These are phyloP conservation scores for Jamesozyma hellenica DNA, from an alignment of 805 yeast genomes.

Conservation along the genomic window DNA sequence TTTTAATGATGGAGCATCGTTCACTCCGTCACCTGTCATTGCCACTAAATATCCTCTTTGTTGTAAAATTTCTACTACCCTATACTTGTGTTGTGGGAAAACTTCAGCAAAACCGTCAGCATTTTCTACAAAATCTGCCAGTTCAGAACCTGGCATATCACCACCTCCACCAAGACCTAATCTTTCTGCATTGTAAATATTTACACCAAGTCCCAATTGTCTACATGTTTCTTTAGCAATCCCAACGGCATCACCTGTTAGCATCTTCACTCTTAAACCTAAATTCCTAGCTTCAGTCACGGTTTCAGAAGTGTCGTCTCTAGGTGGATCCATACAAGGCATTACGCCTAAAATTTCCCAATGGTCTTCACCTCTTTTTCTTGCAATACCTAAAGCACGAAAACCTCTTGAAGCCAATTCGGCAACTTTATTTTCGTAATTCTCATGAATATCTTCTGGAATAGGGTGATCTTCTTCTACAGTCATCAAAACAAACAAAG, in stretches of 20 bases:
- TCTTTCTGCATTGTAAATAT: conserved; percentile 93
- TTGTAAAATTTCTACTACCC: conserved; percentile 90
- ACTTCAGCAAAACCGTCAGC: conserved; percentile 98
- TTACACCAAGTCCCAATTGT: conserved; percentile 92
- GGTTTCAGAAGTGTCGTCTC: conserved; percentile 94
- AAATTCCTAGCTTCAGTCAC: conserved; percentile 81
- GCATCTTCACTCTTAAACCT: conserved; percentile 94
- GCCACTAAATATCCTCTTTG: conserved; percentile 95
- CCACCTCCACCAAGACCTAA: conserved; percentile 93
- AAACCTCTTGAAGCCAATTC: conserved; percentile 97
- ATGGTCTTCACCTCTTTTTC: conserved; percentile 96
- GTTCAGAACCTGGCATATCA: conserved; percentile 93
- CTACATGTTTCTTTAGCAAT: conserved; percentile 97
- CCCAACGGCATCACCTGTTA: conserved; percentile 98
- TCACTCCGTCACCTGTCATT: conserved; percentile 99
- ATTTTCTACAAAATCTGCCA: conserved; percentile 93
- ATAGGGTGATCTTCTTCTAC: conserved; percentile 95
- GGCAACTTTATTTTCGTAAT: conserved; percentile 93
- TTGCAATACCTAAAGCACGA: conserved; percentile 96
- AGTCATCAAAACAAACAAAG: conserved; percentile 90
- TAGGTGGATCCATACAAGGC: conserved; percentile 99
- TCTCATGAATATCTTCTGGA: conserved; percentile 86
- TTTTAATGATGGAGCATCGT: conserved; percentile 95
- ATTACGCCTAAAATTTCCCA: conserved; percentile 96
- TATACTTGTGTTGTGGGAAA: conserved; percentile 96